Evolutionary conservation across 2,329 filamentous ascomycete genomes (phyloP).

Genomic region (Aureobasidium sp.): DNA sequence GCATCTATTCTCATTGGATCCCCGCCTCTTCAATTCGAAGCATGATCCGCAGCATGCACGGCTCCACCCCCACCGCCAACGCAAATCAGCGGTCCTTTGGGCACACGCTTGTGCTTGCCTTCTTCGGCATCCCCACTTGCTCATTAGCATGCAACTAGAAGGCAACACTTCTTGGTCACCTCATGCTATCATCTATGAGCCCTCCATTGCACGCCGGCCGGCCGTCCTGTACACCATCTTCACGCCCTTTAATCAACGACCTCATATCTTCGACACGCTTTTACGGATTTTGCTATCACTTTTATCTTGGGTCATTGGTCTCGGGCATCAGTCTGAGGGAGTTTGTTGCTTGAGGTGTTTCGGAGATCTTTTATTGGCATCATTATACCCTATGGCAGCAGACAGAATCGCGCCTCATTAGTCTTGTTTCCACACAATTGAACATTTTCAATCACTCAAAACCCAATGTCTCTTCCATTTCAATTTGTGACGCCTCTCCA

Average conservation of each 20-base stretch:
- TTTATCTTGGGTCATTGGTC: neutral
- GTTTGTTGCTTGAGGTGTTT: neutral
- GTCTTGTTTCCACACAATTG: neutral
- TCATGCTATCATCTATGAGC: neutral
- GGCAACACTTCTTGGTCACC: neutral
- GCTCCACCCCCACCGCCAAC: neutral
- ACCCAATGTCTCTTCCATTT: neutral
- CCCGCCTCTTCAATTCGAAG: constrained; percentile 6
- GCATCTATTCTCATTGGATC: neutral
- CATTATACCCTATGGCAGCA: constrained; percentile 7
- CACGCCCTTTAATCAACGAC: neutral
- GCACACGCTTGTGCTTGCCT: neutral
- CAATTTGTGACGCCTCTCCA: neutral
- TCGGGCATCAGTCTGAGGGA: neutral
- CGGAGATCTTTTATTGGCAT: neutral
- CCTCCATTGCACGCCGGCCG: neutral
- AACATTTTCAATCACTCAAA: neutral
- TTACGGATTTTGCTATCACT: neutral
- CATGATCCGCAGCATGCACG: constrained; percentile 9
- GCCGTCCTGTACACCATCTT: neutral
- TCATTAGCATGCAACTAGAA: neutral
- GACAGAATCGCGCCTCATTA: neutral
- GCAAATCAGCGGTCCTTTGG: neutral
- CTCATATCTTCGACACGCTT: neutral
- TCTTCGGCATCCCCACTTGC: neutral